These are phyloP conservation scores for Phoma sp. DNA, from an alignment of 2,329 filamentous ascomycete genomes.

Conservation along the genomic window DNA sequence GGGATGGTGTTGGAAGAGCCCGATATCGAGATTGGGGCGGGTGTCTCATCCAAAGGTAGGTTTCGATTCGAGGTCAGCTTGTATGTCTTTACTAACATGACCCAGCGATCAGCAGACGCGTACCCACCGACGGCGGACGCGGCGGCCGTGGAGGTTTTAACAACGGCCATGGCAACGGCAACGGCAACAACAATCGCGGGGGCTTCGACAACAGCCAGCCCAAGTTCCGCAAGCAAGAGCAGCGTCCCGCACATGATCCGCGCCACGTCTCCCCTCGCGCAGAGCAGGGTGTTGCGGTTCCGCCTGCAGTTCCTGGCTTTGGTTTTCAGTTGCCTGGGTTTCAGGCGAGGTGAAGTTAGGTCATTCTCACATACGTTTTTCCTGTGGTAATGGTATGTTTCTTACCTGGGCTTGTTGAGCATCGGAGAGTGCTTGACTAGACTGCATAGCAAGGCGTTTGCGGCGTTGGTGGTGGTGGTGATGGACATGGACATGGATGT, in stretches of 20 bases:
- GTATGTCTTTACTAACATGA: conserved; percentile 17
- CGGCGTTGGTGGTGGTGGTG: too few relatives aligned
- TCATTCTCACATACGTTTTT: background rate
- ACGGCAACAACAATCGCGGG: conserved; percentile 1
- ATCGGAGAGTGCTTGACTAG: too few relatives aligned
- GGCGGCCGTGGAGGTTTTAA: conserved; percentile 27
- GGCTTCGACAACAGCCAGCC: conserved; percentile 28
- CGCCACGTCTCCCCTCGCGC: conserved; percentile 44
- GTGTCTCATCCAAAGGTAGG: conserved; percentile 87
- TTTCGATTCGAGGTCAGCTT: background rate
- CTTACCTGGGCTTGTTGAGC: too few relatives aligned
- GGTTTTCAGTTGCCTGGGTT: conserved; percentile 55
- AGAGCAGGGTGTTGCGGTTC: conserved; percentile 56
- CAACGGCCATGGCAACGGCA: too few relatives aligned
- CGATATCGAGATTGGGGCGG: conserved; percentile 97
- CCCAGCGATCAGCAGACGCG: conserved; percentile 44
- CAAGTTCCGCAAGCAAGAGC: conserved; percentile 41
- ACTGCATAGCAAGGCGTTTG: conserved; percentile 31
- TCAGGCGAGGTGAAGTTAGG: background rate
- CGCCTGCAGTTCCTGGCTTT: conserved; percentile 62
- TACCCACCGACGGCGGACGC: conserved; percentile 42
- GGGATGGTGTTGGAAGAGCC: conserved; percentile 95
- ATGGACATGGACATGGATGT: too few relatives aligned
- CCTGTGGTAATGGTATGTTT: too few relatives aligned
- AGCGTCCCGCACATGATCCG: conserved; percentile 34